Conservation (phyloP, 257 asterid species). For the Fraxinus anomala region DNA sequence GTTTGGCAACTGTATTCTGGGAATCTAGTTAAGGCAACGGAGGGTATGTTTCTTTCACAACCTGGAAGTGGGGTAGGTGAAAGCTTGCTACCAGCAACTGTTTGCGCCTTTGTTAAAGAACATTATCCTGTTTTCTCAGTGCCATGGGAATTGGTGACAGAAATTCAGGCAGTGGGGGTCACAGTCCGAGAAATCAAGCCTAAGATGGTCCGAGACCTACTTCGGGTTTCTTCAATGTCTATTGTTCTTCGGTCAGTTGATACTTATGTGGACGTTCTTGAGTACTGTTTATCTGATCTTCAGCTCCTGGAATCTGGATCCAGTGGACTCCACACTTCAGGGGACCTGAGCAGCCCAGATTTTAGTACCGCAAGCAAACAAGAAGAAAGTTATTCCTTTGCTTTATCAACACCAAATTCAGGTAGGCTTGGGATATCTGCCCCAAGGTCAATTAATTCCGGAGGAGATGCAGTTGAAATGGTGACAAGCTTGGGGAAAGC, state of each 20-base stretch:
- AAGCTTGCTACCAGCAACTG: constrained; percentile 79
- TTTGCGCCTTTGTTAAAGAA: constrained; percentile 91
- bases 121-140: constrained; percentile 97
- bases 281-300: constrained; percentile 89
- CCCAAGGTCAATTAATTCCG: constrained; percentile 59
- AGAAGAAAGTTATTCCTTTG: constrained; percentile 38
- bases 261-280: constrained; percentile 84
- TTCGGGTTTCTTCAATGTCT: constrained; percentile 71
- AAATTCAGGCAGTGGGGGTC: constrained; percentile 81
- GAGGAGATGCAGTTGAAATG: constrained; percentile 95
- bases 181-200: constrained; percentile 86
- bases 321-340: constrained; percentile 33
- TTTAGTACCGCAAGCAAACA: constrained; percentile 35
- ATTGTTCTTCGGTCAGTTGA: constrained; percentile 64
- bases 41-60: constrained; percentile 97
- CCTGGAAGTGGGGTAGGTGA: constrained; percentile 84
- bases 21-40: constrained; percentile 79
- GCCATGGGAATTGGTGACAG: constrained; percentile 95
- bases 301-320: constrained; percentile 51
- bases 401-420: constrained; percentile 45
- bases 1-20: constrained; percentile 95
- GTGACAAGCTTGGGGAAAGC: constrained; percentile 89
- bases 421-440: constrained; percentile 44
- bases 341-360: constrained; percentile 41
- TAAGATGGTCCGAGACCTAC: constrained; percentile 91